Evolutionary conservation across 1,139 yeast genomes (phyloP).

Genomic region (Scheffersomyces lignicola): DNA sequence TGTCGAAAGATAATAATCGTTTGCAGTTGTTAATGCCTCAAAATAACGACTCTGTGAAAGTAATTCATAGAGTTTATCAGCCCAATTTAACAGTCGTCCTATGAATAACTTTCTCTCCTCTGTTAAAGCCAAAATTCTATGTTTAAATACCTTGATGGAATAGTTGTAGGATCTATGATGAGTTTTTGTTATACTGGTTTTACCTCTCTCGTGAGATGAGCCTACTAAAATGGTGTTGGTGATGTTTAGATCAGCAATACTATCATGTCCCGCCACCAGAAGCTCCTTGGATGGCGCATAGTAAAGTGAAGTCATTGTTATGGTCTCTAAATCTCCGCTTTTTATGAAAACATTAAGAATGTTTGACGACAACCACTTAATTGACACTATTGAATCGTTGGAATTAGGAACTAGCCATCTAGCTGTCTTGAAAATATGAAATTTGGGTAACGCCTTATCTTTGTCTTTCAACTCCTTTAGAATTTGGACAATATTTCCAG

Average conservation of each 20-base stretch:
- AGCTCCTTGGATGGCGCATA: conserved; percentile 8
- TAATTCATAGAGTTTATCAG: conserved; percentile 55
- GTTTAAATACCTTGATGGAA: conserved; percentile 26
- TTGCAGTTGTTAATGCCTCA: conserved; percentile 56
- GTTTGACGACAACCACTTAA: conserved; percentile 62
- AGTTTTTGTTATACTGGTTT: neutral
- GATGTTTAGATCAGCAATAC: neutral
- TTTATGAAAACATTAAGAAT: conserved; percentile 41
- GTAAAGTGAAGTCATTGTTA: conserved; percentile 10
- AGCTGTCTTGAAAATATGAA: conserved; percentile 46
- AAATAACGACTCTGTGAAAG: conserved; percentile 51
- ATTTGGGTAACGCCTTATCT: conserved; percentile 34
- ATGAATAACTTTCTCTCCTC: conserved; percentile 29
- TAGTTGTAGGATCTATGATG: conserved; percentile 7
- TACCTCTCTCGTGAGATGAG: conserved; percentile 2
- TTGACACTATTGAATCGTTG: conserved; percentile 46
- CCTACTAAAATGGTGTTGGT: neutral
- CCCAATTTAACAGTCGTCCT: conserved; percentile 73
- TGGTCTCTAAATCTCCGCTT: conserved; percentile 6
- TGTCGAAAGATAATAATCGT: conserved; percentile 46
- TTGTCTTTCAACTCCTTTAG: conserved; percentile 40
- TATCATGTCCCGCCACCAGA: conserved; percentile 8
- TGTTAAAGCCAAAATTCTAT: conserved; percentile 20
- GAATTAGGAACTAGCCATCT: conserved; percentile 37
- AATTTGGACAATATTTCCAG: conserved; percentile 25